Percentiles rank a stretch among this genome's conserved stretches.
phyloP scores from a whole-genome alignment of 1,284 basidiomycete genomes.

The Ustilago loliicola region DNA sequence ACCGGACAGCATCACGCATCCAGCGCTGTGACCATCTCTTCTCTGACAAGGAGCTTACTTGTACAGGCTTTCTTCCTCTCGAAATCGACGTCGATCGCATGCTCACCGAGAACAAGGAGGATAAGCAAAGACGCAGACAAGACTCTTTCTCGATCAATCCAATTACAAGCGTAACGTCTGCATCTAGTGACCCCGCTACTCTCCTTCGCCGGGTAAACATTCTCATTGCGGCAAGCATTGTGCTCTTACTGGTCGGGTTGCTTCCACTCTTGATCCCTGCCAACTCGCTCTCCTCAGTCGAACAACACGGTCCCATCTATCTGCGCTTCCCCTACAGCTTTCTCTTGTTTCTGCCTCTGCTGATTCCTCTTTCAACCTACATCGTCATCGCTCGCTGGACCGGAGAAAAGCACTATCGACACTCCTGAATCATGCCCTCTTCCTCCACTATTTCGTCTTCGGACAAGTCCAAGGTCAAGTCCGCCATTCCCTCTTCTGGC shows the following conservation, averaged over 20 bases:
- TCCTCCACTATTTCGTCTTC: slow-evolving; percentile 63
- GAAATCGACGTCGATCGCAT: slow-evolving; percentile 13
- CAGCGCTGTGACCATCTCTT: neutral
- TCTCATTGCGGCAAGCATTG: slow-evolving; percentile 31
- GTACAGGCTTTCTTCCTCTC: neutral
- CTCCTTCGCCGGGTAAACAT: slow-evolving; percentile 19
- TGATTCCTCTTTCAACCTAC: slow-evolving; percentile 63
- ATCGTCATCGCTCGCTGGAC: slow-evolving; percentile 67
- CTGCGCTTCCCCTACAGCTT: slow-evolving; percentile 53
- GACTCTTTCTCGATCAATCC: slow-evolving; percentile 34
- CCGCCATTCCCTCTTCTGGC: slow-evolving; percentile 60
- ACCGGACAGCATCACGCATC: neutral
- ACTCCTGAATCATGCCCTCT: slow-evolving; percentile 62
- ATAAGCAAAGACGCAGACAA: slow-evolving; percentile 24
- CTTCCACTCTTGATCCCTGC: slow-evolving; percentile 16
- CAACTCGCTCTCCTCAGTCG: neutral
- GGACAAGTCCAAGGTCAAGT: slow-evolving; percentile 69
- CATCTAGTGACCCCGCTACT: slow-evolving; percentile 1
- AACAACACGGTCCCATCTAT: slow-evolving; percentile 13
- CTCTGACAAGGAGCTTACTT: neutral
- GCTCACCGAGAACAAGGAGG: slow-evolving; percentile 5
- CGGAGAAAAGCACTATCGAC: slow-evolving; percentile 58
- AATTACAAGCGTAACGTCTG: neutral
- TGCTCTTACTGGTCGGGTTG: slow-evolving; percentile 25
- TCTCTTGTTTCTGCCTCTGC: slow-evolving; percentile 58